Evolutionary conservation across 306 rosid genomes (phyloP), one percentile per base, ranked within the genome.

Genomic region (Cicer pinnatifidum): DNA sequence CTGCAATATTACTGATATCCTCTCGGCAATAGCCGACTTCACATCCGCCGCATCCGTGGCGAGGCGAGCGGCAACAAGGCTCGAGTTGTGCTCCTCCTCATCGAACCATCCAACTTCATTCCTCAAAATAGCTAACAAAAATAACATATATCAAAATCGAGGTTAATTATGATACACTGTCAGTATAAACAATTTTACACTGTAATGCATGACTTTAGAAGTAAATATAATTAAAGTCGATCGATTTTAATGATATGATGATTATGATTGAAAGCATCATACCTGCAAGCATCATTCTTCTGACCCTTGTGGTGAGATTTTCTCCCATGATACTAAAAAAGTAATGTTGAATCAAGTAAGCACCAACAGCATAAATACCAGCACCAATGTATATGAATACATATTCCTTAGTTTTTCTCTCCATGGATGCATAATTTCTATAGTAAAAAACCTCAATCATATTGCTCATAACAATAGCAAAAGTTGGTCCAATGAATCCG

Each of bases 271-370:
- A 28, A 28, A 28, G 35, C 35, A 3, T 28, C 5, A 1, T 23
- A 35, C 99, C 97, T 47, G 99, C 96, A 70, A 94, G 99, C 99
- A 94, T 94, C 99, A 91, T 94, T 82, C 99, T 94, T 76, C 99
- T 86, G 19, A 94, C 99, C 86, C 99, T 91, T 37, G 99, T 94
- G 41, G 99, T 94, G 75, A 94, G 97, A 81, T 94, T 94, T 80
- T 94, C 99, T 71, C 99, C 99, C 99, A 94, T 94, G 67, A 94
- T 94, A 56, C 96, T 91, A 79, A 89, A 91, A 78, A 94, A 94
- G 88, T 94, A 94, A 85, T 94, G 99, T n/a, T 94, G 99, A 13
- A 94, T 89, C 86, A 94, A 80, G 80, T 94, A 94, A 12, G 99
- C 99, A 12, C 83, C 90, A 20, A 94, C 99, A 0, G 99, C 99